A percentile compares a stretch with the other conserved stretches of the same genome.
These are phyloP conservation scores for Penicillium fimorum DNA, from an alignment of 495 filamentous ascomycete species.

Conservation along the genomic window DNA sequence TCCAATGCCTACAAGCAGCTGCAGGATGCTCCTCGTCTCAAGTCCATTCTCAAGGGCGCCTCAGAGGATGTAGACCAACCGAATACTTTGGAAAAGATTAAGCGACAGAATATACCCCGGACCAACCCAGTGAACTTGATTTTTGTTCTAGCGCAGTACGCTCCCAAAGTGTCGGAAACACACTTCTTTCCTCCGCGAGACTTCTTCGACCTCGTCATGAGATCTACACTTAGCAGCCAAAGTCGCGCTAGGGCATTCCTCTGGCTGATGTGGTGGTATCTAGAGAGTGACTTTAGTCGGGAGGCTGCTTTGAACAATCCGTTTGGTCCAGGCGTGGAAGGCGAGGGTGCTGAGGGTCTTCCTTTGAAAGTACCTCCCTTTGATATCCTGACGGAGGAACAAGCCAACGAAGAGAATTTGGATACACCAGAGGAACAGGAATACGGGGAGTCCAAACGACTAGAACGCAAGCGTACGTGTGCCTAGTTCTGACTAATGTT, in stretches of 20 bases:
- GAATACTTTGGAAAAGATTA: conserved; percentile 79
- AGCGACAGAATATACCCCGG: conserved; percentile 62
- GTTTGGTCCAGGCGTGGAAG: conserved; percentile 73
- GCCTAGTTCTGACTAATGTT: background rate
- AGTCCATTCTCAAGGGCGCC: conserved; percentile 96
- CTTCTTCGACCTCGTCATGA: conserved; percentile 96
- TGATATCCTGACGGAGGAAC: conserved; percentile 69
- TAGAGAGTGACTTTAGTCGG: conserved; percentile 90
- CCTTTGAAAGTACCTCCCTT: conserved; percentile 82
- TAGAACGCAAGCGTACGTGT: conserved; percentile 70
- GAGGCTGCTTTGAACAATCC: conserved; percentile 85
- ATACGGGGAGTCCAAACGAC: conserved; percentile 81
- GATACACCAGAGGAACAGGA: conserved; percentile 81
- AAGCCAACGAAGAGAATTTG: conserved; percentile 83
- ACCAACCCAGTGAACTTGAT: conserved; percentile 98
- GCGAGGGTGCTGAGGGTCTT: conserved; percentile 57
- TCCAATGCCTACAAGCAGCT: conserved; percentile 96
- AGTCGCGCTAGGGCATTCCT: conserved; percentile 87
- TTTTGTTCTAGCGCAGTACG: conserved; percentile 89
- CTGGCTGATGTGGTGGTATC: conserved; percentile 99
- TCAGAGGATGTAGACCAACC: conserved; percentile 92
- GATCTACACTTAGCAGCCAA: conserved; percentile 73
- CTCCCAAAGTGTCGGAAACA: conserved; percentile 84
- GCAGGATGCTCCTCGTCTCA: conserved; percentile 92
- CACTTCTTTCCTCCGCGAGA: conserved; percentile 85